Conservation (phyloP, 306 rosid genomes). For the Ormosia semicastrata region DNA sequence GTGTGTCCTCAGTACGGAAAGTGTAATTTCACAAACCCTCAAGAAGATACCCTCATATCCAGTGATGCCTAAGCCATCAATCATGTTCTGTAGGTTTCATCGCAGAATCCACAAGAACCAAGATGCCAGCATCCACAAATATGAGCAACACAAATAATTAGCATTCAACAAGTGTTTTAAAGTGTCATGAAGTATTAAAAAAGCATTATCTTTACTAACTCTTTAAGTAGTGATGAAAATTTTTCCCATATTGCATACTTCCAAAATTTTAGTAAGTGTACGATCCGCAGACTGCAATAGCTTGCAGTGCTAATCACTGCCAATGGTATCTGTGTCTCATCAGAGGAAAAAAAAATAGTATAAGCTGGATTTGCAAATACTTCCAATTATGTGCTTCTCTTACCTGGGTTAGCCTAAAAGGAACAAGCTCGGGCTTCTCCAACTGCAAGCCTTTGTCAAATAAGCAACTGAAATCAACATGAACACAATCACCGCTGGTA, state of each 20-base stretch:
- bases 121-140: slow-evolving; percentile 14
- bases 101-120: slow-evolving; percentile 34
- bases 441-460: slow-evolving; percentile 95
- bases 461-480: slow-evolving; percentile 97
- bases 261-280: neutral
- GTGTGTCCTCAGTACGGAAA: slow-evolving; percentile 91
- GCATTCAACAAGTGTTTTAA: neutral
- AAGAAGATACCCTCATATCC: slow-evolving; percentile 92
- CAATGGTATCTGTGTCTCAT: neutral
- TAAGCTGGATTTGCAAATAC: slow-evolving; percentile 8
- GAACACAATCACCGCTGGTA: slow-evolving; percentile 93
- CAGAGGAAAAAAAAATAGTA: slow-evolving; percentile 2
- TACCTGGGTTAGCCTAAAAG: slow-evolving; percentile 96
- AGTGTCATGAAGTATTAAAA: slow-evolving; percentile 7
- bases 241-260: neutral
- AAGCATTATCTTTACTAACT: neutral
- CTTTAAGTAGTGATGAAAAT: neutral
- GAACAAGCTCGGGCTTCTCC: slow-evolving; percentile 99
- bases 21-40: slow-evolving; percentile 91
- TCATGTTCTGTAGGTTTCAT: slow-evolving; percentile 73
- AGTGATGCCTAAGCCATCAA: slow-evolving; percentile 96
- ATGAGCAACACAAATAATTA: slow-evolving; percentile 16
- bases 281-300: neutral
- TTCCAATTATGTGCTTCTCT: slow-evolving; percentile 27
- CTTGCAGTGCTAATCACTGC: neutral